Evolutionary conservation across 2,329 filamentous ascomycete genomes (phyloP).

Genomic region (Kalmusia sp.): DNA sequence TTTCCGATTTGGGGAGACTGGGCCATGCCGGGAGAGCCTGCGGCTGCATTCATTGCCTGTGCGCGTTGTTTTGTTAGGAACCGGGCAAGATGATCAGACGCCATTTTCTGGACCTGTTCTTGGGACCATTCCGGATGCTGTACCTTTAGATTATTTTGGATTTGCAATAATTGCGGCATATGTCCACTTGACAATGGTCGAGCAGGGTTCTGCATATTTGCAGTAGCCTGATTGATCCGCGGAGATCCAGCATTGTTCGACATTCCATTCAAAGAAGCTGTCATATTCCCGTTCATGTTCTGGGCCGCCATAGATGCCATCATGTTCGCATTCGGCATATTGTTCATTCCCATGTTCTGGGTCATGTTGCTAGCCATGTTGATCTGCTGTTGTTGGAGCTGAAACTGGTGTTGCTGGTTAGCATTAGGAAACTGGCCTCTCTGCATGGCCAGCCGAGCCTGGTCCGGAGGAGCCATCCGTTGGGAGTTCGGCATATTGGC

Average conservation of each 20-base stretch:
- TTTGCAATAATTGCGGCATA: slow-evolving; percentile 41
- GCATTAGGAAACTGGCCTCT: slow-evolving; percentile 38
- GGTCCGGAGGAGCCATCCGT: slow-evolving; percentile 59
- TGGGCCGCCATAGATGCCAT: slow-evolving; percentile 37
- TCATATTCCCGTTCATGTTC: slow-evolving; percentile 44
- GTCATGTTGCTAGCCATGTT: slow-evolving; percentile 44
- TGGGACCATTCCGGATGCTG: slow-evolving; percentile 46
- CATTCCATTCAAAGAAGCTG: slow-evolving; percentile 43
- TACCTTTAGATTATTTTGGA: slow-evolving; percentile 40
- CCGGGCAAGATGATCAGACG: slow-evolving; percentile 42
- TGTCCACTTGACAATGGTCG: slow-evolving; percentile 41
- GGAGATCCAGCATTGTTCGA: slow-evolving; percentile 43
- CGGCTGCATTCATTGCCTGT: slow-evolving; percentile 47
- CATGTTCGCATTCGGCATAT: slow-evolving; percentile 45
- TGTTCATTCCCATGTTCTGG: slow-evolving; percentile 40
- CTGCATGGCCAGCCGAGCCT: slow-evolving; percentile 49
- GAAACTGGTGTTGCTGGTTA: slow-evolving; percentile 45
- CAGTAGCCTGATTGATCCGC: slow-evolving; percentile 39
- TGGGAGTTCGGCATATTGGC: slow-evolving; percentile 63
- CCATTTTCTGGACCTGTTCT: slow-evolving; percentile 43
- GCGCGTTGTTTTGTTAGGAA: slow-evolving; percentile 41
- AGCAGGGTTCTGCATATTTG: slow-evolving; percentile 36
- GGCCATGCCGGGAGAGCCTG: slow-evolving; percentile 40
- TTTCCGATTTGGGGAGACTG: slow-evolving; percentile 41
- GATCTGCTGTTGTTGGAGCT: slow-evolving; percentile 47